A percentile compares a stretch with the other conserved stretches of the same genome.
These are phyloP conservation scores for Alternaria longipes DNA, from an alignment of 2,329 filamentous ascomycete genomes.

Conservation along the genomic window DNA sequence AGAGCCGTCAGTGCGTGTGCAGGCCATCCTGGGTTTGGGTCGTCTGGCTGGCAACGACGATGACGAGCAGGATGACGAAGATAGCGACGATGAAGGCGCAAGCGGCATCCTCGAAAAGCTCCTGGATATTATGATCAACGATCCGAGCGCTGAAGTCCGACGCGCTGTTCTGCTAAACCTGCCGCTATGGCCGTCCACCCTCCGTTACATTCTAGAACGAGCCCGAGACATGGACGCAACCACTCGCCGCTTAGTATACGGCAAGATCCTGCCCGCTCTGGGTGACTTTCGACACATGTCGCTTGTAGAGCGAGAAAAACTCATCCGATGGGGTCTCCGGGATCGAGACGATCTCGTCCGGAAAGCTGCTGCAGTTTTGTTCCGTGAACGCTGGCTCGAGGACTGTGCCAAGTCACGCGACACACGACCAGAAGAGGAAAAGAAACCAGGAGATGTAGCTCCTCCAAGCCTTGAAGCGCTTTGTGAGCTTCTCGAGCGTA, in stretches of 20 bases:
- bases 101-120: constrained; percentile 82
- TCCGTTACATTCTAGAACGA: constrained; percentile 88
- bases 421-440: constrained; percentile 64
- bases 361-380: constrained; percentile 88
- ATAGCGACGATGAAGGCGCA: constrained; percentile 72
- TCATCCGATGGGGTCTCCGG: constrained; percentile 91
- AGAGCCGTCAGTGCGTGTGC: constrained; percentile 88
- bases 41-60: constrained; percentile 77
- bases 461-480: constrained; percentile 76
- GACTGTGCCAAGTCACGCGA: constrained; percentile 80
- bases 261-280: constrained; percentile 82
- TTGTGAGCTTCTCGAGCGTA: constrained; percentile 89
- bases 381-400: constrained; percentile 97
- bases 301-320: constrained; percentile 91
- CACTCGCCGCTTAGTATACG: constrained; percentile 86
- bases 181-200: constrained; percentile 81
- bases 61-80: constrained; percentile 68
- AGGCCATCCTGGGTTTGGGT: constrained; percentile 90
- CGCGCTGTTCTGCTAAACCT: constrained; percentile 88
- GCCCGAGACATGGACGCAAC: constrained; percentile 87
- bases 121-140: constrained; percentile 88
- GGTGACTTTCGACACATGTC: constrained; percentile 95
- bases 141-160: constrained; percentile 91
- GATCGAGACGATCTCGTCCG: constrained; percentile 95
- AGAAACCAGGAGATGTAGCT: constrained; percentile 55